Evolutionary conservation across 2,329 filamentous ascomycete species (phyloP), one percentile per base, ranked within the genome.

Genomic region (Aschersonia sp.): DNA sequence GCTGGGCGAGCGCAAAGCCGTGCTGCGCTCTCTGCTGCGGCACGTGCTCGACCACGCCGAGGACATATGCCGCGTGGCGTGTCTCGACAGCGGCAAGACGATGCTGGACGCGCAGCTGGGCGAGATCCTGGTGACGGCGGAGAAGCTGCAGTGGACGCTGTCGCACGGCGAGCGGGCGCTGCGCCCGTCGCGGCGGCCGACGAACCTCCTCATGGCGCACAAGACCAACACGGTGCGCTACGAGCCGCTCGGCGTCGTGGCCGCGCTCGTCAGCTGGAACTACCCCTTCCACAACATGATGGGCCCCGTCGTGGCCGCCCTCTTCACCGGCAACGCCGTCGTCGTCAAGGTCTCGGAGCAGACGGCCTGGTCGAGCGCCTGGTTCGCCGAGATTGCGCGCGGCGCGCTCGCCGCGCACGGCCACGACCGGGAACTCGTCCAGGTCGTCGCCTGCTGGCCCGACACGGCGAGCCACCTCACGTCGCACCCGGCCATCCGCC

Each of bases 201-300:
- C 88, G 1, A 96, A 94, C 63, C 72, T 95, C 43, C 75, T 98
- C 53, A 94, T 98, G 87, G 78, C 81, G 67, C 96, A 97, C 68
- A 98, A 98, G 74, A 80, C 78, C 62, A 96, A 96, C 60, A 83
- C 81, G 52, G 88, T 98, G 31, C 70, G 77, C 45, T 98, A 94
- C 64, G 89, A 98, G 65, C 90, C 92, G 11, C 70, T 97, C 22
- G 92, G 92, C 12, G 87, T 98, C 37, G 86, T 98, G 5, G 83
- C 87, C 9, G 90, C 92, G 14, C 83, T 90, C 46, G 87, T 98
- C 42, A 92, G 85, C 60, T 98, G 92, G 92, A 98, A 98, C 69
- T 97, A 88, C 62, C 81, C 87, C 43, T 94, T 97, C 65, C 92
- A 98, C 69, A 98, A 98, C 66, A 73, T 97, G 53, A 78, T 97